Base-by-base conservation (phyloP, 176 grass and related monocot genomes). In the Rhynchospora pubera region DNA sequence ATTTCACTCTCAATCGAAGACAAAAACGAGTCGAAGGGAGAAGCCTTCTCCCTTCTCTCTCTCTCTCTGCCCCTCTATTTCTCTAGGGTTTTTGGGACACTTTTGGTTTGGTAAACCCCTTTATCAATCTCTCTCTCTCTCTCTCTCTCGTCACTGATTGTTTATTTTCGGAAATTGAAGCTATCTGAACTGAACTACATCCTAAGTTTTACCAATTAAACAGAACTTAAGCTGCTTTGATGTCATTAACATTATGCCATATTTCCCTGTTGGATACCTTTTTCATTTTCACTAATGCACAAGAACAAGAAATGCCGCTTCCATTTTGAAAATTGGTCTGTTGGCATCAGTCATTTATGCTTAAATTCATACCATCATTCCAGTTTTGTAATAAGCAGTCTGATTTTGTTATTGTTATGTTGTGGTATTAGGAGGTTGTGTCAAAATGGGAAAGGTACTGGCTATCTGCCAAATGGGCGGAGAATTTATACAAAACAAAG, bases 381-480 rank as follows among this genome's bases (percentile, higher is more conserved):
- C 55, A 85, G 51, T 82, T 82, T 21, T 77, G 28, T 15, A 34
- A 23, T 2, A 15, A 79, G 8, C 5, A n/a, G n/a, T n/a, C n/a
- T n/a, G n/a, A 78, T 9, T 60, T 4, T 65, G 42, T 30, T 44
- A 13, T 76, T 45, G 59, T 53, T 65, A 50, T 84, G 86, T 69
- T 61, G 69, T 83, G 57, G 86, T 82, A 61, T 48, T 50, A 78
- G 62, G 9, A 28, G 83, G n/a, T 51, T 56, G 94, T 93, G 87
- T 45, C 72, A 78, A 83, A 84, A 91, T 71, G 83, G 64, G 82
- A 62, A 86, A 91, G 64, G 93, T 99, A 30, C 82, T 99, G 75
- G 92, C 89, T 82, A 93, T 99, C 69, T 91, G 93, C 65, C 92
- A 99, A 46, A 61, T 90, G 83, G 96, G 93, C 57, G 96, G 96